A percentile compares a stretch with the other conserved stretches of the same genome.
Evolutionary conservation across 1,284 basidiomycete genomes (phyloP).

Genomic region (Cryptococcus wingfieldii): DNA sequence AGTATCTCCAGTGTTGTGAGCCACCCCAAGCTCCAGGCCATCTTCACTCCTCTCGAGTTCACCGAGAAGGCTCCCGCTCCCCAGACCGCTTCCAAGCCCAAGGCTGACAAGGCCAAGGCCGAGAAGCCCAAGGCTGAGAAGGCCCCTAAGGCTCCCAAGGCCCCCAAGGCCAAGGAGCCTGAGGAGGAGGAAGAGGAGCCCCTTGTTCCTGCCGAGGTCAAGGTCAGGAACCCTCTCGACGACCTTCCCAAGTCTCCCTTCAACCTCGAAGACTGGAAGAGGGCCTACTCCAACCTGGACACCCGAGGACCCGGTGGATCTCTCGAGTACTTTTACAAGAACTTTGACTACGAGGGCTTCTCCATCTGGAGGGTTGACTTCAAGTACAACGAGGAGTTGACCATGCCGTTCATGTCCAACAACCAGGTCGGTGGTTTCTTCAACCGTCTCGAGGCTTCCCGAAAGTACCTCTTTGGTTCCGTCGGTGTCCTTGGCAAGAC

Average conservation of each 20-base stretch:
- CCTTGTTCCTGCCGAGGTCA: constrained; percentile 60
- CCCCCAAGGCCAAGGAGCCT: constrained; percentile 55
- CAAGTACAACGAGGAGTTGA: constrained; percentile 94
- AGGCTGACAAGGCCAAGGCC: constrained; percentile 48
- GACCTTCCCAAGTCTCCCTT: constrained; percentile 83
- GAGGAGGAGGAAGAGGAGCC: constrained; percentile 66
- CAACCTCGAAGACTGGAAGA: constrained; percentile 98
- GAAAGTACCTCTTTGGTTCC: constrained; percentile 93
- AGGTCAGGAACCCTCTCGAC: constrained; percentile 92
- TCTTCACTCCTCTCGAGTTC: constrained; percentile 58
- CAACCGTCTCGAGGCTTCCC: constrained; percentile 87
- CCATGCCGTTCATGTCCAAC: constrained; percentile 85
- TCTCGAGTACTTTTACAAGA: constrained; percentile 75
- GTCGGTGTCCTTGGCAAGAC: constrained; percentile 79
- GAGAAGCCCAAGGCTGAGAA: constrained; percentile 50
- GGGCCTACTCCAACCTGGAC: constrained; percentile 95
- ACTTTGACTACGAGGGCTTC: constrained; percentile 88
- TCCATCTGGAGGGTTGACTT: constrained; percentile 89
- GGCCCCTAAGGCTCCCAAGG: constrained; percentile 51
- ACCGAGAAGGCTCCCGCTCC: constrained; percentile 68
- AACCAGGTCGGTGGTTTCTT: constrained; percentile 84
- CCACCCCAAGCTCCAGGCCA: constrained; percentile 66
- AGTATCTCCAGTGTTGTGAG: constrained; percentile 58
- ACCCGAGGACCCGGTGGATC: constrained; percentile 65
- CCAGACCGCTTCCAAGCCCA: constrained; percentile 61